Base-by-base conservation (phyloP, 192 early-diverging fungal species). In the Paraglomus occultum region DNA sequence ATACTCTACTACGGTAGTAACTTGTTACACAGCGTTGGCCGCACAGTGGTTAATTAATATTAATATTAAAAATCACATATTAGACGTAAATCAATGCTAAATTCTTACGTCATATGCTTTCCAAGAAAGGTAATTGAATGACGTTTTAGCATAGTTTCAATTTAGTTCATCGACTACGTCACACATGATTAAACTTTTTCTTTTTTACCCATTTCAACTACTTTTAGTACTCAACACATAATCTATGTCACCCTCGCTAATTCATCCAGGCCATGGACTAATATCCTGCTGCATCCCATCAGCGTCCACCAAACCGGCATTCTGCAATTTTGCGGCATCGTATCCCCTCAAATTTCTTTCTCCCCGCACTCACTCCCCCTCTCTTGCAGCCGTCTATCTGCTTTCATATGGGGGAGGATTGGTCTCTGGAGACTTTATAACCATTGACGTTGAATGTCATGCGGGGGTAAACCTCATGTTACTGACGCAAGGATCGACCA, bases 401-500 rank as follows among this genome's bases (percentile, higher is more conserved):
- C 73, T 95, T 15, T 79, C 84, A 6, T 91, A 88, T 63, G 90
- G 91, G 51, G 94, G 92, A 57, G 50, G 46, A 14, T n/a, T 94
- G 11, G 83, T 92, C 4, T 80, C 82, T 61, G 89, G 90, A 12
- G 91, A 94, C 75, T 57, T 49, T 23, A 77, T 92, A 47, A 55
- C 77, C 49, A 62, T 94, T 20, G 40, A 69, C 45, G 78, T 90
- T 1, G 58, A 74, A 6, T 76, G 85, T 0, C 77, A 77, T 11
- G 31, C 68, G 14, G 75, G 77, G 8, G 73, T 79, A 7, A 81
- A 80, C 15, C 72, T 95, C 17, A 52, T 88, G 31, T 69, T 95
- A 10, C 76, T 92, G 46, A 92, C 92, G 2, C 91, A 93, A 74
- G 91, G 88, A 4, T 87, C 83, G 18, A 94, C 92, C 46, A 94